Evolutionary conservation across 305 asterid genomes (phyloP), one percentile per base, ranked within the genome.

Genomic region (Monarda citriodora): DNA sequence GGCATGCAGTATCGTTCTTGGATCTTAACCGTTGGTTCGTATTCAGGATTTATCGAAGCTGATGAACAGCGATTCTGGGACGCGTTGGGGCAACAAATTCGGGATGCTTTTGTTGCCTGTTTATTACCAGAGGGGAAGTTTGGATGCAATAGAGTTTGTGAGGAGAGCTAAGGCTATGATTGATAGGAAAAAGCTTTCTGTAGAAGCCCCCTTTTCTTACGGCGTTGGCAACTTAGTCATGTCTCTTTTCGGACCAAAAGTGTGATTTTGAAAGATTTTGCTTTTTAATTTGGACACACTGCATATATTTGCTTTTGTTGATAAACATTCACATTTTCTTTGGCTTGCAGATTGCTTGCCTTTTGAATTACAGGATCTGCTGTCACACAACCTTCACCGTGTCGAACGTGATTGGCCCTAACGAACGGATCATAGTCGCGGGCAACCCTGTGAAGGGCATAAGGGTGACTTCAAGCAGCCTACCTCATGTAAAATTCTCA

Each of bases 391-490:
- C 87, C 1, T 91, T 91, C 54, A 78, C 88, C 4, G 73, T 91
- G 38, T 91, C 98, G 1, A 91, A 91, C 9, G 70, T 91, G 12
- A 25, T 88, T 2, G 98, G 96, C 41, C 98, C 98, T 20, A 61
- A 4, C n/a, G 96, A 88, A 72, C 74, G 76, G 75, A 77, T 91
- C 66, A 69, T 74, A 0, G 5, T 75, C 12, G 76, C 10, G 0
- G 88, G 87, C 75, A 86, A 84, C 72, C 89, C 68, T 12, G 73
- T 88, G 5, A 80, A 82, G 36, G 65, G 68, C 67, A 69, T 85
- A 11, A 74, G 88, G 64, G 89, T 53, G 31, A 82, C 68, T 37
- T 66, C 88, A 38, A 62, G 83, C 53, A 72, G 88, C 73, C 72
- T 83, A 23, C 82, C 97, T 15, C 92, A 90, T 72, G 97, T 90